phyloP scores from a whole-genome alignment of 1,284 basidiomycete genomes.

The Ceratobasidium sp. region DNA sequence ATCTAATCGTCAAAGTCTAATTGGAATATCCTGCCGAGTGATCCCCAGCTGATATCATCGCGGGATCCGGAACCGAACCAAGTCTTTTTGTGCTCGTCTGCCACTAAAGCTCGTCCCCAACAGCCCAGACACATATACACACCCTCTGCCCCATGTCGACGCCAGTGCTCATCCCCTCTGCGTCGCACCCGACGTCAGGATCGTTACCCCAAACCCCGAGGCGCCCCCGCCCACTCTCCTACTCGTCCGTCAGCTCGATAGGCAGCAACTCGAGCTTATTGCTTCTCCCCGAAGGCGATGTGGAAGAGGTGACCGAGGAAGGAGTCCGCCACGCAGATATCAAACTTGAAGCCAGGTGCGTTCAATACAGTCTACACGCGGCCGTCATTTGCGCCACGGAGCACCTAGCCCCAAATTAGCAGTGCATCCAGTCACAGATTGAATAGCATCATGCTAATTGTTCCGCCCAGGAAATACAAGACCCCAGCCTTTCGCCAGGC shows the following conservation, averaged over 20 bases:
- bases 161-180: constrained; percentile 23
- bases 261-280: constrained; percentile 13
- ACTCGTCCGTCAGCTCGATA: constrained; percentile 23
- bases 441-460: constrained; percentile 6
- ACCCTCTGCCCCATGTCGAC: constrained; percentile 6
- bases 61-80: constrained; percentile 20
- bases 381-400: background rate
- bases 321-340: constrained; percentile 68
- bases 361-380: constrained; percentile 44
- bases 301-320: constrained; percentile 60
- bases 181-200: constrained; percentile 28
- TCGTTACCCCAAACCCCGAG: constrained; percentile 32
- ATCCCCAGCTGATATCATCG: constrained; percentile 20
- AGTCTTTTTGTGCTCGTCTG: constrained; percentile 37
- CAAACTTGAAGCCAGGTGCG: constrained; percentile 77
- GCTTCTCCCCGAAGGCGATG: constrained; percentile 35
- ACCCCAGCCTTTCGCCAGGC: constrained; percentile 63
- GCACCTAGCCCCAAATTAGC: constrained; percentile 1
- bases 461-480: constrained; percentile 66
- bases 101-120: constrained; percentile 15
- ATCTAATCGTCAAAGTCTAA: background rate
- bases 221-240: constrained; percentile 33
- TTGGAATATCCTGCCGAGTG: constrained; percentile 11
- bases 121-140: constrained; percentile 6
- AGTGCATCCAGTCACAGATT: constrained; percentile 14